Evolutionary conservation across 331 rosid genomes (phyloP).

Genomic region (Arachis monticola): DNA sequence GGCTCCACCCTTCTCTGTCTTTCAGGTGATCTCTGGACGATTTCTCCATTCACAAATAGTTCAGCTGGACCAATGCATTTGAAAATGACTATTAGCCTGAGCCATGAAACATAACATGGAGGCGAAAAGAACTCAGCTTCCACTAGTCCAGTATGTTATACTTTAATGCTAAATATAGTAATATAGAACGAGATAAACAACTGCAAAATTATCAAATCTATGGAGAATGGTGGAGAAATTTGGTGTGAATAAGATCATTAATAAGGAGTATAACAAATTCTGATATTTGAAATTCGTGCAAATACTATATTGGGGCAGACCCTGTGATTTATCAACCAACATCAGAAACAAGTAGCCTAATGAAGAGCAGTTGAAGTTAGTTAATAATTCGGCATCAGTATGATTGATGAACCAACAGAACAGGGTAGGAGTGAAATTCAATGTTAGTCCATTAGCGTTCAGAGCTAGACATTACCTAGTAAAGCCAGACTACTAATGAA

Average conservation of each 20-base stretch:
- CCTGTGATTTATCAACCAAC: constrained; percentile 15
- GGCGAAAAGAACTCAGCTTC: neutral
- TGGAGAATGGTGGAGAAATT: neutral
- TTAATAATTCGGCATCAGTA: no score
- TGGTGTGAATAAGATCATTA: neutral
- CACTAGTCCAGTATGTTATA: neutral
- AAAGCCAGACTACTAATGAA: constrained; percentile 21
- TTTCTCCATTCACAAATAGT: constrained; percentile 85
- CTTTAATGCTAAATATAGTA: no score
- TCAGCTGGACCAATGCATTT: constrained; percentile 67
- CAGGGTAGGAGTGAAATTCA: constrained; percentile 24
- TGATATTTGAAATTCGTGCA: neutral
- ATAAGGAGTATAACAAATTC: neutral
- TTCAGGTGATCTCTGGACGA: constrained; percentile 89
- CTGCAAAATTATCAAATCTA: neutral
- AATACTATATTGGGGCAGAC: neutral
- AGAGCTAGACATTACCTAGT: constrained; percentile 39
- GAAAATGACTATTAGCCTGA: neutral
- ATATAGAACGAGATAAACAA: neutral
- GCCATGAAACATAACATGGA: constrained; percentile 15
- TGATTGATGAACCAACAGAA: no score
- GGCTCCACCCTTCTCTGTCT: constrained; percentile 98
- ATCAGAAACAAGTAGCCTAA: constrained; percentile 2
- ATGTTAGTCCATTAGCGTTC: constrained; percentile 52
- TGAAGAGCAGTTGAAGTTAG: neutral